Conservation (phyloP, 1,284 basidiomycete species). For the Pascua sp. region DNA sequence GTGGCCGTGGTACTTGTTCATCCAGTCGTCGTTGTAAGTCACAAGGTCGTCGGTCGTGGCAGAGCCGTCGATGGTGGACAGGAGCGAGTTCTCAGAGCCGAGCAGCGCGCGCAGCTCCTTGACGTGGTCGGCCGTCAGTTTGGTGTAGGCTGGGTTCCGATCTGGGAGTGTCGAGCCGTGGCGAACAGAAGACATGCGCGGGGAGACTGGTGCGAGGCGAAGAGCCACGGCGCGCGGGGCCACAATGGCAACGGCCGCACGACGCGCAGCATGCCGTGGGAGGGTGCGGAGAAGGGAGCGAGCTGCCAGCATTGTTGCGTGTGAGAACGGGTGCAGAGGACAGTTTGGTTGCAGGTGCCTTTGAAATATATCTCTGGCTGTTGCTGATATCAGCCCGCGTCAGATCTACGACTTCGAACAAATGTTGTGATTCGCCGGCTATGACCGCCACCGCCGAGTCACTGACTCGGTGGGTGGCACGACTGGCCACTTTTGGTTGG, state of each 20-base stretch:
- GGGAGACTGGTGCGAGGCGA: background rate
- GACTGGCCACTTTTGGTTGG: too few relatives aligned
- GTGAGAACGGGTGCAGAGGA: too few relatives aligned
- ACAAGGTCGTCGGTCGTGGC: conserved; percentile 63
- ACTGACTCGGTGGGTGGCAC: too few relatives aligned
- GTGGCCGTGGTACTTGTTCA: conserved; percentile 88
- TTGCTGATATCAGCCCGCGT: too few relatives aligned
- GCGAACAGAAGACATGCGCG: conserved; percentile 14
- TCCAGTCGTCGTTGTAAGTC: conserved; percentile 90
- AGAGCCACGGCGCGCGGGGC: conserved; percentile 9
- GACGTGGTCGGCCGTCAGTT: conserved; percentile 52
- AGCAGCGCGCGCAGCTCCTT: conserved; percentile 52
- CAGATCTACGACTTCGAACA: too few relatives aligned
- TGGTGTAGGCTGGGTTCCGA: conserved; percentile 46
- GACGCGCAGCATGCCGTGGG: conserved; percentile 5
- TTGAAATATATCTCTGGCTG: too few relatives aligned
- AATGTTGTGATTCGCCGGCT: too few relatives aligned
- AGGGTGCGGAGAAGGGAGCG: conserved; percentile 16
- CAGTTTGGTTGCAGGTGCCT: background rate
- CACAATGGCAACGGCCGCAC: background rate
- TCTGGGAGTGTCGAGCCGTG: conserved; percentile 43
- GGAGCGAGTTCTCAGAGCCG: conserved; percentile 49
- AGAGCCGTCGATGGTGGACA: conserved; percentile 52
- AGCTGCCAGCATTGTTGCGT: conserved; percentile 19
- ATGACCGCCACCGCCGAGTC: too few relatives aligned